These are phyloP conservation scores for Malus sieversii DNA, from an alignment of 306 rosid genomes.

Conservation along the genomic window DNA sequence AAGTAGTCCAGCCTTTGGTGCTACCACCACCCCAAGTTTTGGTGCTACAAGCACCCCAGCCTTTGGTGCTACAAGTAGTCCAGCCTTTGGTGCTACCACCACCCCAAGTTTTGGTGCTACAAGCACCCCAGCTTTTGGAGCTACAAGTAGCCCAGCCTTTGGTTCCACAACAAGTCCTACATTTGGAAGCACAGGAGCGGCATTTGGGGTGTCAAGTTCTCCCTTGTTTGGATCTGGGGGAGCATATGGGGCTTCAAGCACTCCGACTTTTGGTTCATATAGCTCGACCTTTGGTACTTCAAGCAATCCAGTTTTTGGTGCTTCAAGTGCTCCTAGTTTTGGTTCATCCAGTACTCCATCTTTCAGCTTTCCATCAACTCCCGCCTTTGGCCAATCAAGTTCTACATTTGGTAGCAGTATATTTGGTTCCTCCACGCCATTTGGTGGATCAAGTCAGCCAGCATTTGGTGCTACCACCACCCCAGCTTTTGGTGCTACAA, in stretches of 20 bases:
- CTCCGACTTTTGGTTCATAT: slow-evolving; percentile 25
- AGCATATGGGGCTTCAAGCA: slow-evolving; percentile 66
- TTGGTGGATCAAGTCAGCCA: too few relatives aligned
- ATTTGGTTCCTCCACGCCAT: too few relatives aligned
- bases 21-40: slow-evolving; percentile 21
- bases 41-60: slow-evolving; percentile 37
- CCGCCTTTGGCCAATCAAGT: slow-evolving; percentile 66
- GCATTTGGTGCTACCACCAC: background rate
- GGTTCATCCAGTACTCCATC: slow-evolving; percentile 65
- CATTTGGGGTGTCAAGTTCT: slow-evolving; percentile 54
- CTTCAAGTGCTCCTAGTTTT: slow-evolving; percentile 58
- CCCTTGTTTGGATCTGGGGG: slow-evolving; percentile 64
- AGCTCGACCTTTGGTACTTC: slow-evolving; percentile 47
- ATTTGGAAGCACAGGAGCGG: slow-evolving; percentile 56
- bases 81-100: slow-evolving; percentile 34
- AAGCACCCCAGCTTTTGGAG: slow-evolving; percentile 41
- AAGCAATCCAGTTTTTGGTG: slow-evolving; percentile 52
- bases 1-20: slow-evolving; percentile 39
- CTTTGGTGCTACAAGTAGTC: slow-evolving; percentile 33
- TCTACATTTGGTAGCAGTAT: slow-evolving; percentile 28
- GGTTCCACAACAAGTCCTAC: slow-evolving; percentile 61
- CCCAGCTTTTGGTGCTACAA: slow-evolving; percentile 33
- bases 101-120: slow-evolving; percentile 42
- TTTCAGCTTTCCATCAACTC: slow-evolving; percentile 55
- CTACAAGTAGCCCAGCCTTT: slow-evolving; percentile 33